A percentile compares a stretch with the other conserved stretches of the same genome.
Conservation (phyloP, 164 flowering plant genomes). For the Dillenia turbinata region DNA sequence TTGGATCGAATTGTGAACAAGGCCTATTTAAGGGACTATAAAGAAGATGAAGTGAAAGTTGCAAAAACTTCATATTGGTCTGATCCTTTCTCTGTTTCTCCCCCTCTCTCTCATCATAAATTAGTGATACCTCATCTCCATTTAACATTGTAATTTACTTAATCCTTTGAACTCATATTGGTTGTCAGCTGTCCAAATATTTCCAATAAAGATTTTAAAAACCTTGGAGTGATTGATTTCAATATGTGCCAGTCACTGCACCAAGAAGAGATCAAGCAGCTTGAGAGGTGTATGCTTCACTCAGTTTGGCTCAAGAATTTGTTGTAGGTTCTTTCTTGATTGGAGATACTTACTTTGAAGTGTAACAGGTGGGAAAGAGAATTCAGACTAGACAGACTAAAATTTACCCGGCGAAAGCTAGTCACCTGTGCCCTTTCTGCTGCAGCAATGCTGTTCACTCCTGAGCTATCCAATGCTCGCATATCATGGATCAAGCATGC, state of each 20-base stretch:
- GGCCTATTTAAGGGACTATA: constrained; percentile 1
- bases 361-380: constrained; percentile 3
- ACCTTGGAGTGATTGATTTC: constrained; percentile 26
- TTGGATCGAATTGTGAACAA: constrained; percentile 19
- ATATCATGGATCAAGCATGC: constrained; percentile 31
- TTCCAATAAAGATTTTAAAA: constrained; percentile 13
- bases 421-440: constrained; percentile 14
- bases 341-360: no score
- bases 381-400: constrained; percentile 1
- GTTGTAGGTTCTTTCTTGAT: no score
- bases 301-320: no score
- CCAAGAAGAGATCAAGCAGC: constrained; percentile 20
- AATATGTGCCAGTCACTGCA: constrained; percentile 21
- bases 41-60: constrained; percentile 8
- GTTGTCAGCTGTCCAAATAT: constrained; percentile 15
- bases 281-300: constrained; percentile 17
- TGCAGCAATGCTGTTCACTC: constrained; percentile 27
- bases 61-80: constrained; percentile 30
- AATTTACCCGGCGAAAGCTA: constrained; percentile 4
- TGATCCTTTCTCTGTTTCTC: constrained; percentile 2
- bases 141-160: no score
- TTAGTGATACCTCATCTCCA: no score
- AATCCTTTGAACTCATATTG: background rate
- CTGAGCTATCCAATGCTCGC: constrained; percentile 29
- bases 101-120: no score